Base-by-base conservation (phyloP, 305 asterid genomes). In the Fraxinus xanthoxyloides region DNA sequence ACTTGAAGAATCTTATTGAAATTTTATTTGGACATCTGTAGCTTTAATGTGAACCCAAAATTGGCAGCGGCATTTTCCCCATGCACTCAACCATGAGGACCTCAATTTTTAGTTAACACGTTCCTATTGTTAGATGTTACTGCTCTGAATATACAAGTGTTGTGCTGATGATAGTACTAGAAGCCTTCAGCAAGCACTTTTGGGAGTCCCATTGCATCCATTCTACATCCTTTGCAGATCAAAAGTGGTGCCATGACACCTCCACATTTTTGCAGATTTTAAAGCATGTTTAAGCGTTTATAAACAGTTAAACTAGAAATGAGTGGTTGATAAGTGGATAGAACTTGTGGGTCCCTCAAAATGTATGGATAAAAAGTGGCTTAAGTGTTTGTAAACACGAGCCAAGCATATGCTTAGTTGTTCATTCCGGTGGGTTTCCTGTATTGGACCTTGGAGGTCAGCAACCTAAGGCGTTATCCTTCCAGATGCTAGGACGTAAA, bases 1-100 rank as follows among this genome's bases (percentile, higher is more conserved):
- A 46, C 74, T 28, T 63, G 12, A 21, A 23, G 19, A 35, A 43
- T 19, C 35, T 32, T 48, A 75, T 76, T 46, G 21, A 26, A 36
- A 26, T 15, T 76, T 76, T 80, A 12, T 69, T 28, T 40, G n/a
- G 74, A 67, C 54, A 46, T 51, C 81, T 75, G 67, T 69, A 19
- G 77, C 70, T 82, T 43, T 51, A 59, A 48, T 69, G 32, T 35
- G 36, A 73, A 12, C 48, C 24, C 4, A 69, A 61, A 61, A 72
- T 74, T 51, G 34, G 30, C 36, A 23, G 48, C 63, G 23, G 70
- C 72, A 77, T 81, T 78, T 63, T 75, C 34, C 1, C 26, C 48
- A 21, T 17, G 2, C 28, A 5, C 26, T 9, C 2, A 17, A 48
- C 59, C 59, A 48, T 5, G 21, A 51, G 28, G 59, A 38, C 35